Evolutionary conservation across 176 grass and related monocot species (phyloP).

Genomic region (Hyparrhenia diplandra): DNA sequence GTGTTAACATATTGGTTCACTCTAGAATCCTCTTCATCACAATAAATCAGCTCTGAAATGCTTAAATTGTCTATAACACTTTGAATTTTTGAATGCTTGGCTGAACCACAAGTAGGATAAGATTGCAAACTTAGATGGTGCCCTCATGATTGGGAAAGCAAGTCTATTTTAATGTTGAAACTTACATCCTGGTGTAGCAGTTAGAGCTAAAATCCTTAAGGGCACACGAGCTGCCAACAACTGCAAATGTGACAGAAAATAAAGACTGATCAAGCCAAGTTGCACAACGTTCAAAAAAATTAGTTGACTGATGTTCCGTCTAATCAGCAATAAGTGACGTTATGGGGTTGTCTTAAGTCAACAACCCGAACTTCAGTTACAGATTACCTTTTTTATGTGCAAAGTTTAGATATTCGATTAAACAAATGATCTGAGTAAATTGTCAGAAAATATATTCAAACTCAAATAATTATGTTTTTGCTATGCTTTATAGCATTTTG

Average conservation of each 20-base stretch:
- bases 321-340: neutral
- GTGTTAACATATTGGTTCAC: constrained; percentile 67
- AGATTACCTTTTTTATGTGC: neutral
- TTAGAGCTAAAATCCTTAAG: constrained; percentile 92
- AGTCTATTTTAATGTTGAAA: constrained; percentile 15
- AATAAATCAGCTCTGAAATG: constrained; percentile 76
- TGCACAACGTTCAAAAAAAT: neutral
- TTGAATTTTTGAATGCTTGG: constrained; percentile 66
- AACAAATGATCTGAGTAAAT: neutral
- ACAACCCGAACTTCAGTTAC: neutral
- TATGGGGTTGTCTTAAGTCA: neutral
- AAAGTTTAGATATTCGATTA: neutral
- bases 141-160: constrained; percentile 15
- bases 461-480: neutral
- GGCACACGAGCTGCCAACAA: constrained; percentile 63
- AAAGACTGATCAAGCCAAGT: constrained; percentile 14
- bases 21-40: constrained; percentile 71
- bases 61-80: constrained; percentile 74
- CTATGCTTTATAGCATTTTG: neutral
- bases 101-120: constrained; percentile 39
- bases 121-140: neutral
- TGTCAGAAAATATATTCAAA: neutral
- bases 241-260: constrained; percentile 43
- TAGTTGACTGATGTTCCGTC: constrained; percentile 8
- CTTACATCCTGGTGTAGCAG: constrained; percentile 98